These are phyloP conservation scores for Umbelopsis sp. DNA, from an alignment of 192 early-diverging fungal genomes.

Conservation along the genomic window DNA sequence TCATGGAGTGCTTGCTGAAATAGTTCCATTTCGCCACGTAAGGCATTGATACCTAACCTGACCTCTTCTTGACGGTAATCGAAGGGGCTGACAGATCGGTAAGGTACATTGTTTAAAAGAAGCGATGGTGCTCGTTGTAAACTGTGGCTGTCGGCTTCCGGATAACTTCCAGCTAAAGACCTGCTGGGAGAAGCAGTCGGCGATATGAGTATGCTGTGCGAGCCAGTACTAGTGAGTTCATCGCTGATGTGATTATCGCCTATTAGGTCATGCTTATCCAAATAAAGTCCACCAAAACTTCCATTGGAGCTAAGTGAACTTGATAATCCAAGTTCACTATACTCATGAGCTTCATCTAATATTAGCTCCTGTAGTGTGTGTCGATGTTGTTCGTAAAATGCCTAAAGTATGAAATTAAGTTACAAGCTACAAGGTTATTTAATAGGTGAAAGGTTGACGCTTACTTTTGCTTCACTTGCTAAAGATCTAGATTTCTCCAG, in stretches of 20 bases:
- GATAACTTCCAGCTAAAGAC: neutral
- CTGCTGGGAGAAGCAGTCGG: neutral
- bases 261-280: neutral
- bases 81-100: constrained; percentile 24
- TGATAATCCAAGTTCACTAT: neutral
- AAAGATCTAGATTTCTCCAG: neutral
- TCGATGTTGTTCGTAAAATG: neutral
- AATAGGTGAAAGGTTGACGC: no score
- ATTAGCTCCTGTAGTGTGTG: neutral
- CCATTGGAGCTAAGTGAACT: neutral
- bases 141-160: neutral
- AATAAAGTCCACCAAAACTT: neutral
- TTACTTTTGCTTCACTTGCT: constrained; percentile 13
- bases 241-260: neutral
- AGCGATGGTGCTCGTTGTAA: constrained; percentile 15
- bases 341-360: constrained; percentile 6
- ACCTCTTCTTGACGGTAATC: constrained; percentile 30
- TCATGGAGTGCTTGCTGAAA: constrained; percentile 19
- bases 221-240: neutral
- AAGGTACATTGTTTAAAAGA: constrained; percentile 28
- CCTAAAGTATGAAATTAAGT: neutral
- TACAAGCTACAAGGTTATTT: neutral
- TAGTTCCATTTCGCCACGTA: constrained; percentile 13
- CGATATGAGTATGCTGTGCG: neutral
- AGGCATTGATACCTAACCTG: neutral